Evolutionary conservation across 2,329 filamentous ascomycete species (phyloP).

Genomic region (Fusarium tanahbumbuense): DNA sequence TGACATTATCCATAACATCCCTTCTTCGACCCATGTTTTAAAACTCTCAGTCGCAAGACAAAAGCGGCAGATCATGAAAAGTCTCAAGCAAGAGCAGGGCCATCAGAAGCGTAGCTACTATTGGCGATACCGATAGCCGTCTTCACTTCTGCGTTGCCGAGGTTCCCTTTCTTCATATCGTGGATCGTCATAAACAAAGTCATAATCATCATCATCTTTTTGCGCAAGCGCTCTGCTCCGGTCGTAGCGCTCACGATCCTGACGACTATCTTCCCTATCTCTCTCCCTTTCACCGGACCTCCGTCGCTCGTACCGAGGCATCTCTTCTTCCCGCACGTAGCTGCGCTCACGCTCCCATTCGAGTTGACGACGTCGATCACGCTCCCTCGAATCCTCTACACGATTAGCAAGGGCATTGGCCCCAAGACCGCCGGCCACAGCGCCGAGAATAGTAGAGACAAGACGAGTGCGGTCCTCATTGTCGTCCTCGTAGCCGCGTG

Average conservation of each 20-base stretch:
- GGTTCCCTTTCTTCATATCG: conserved; percentile 45
- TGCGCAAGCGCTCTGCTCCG: conserved; percentile 35
- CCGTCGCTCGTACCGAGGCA: conserved; percentile 43
- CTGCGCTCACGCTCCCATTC: conserved; percentile 54
- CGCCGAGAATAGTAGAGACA: conserved; percentile 65
- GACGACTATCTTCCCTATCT: conserved; percentile 21
- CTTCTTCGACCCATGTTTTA: conserved; percentile 8
- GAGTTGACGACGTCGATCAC: conserved; percentile 49
- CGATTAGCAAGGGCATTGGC: conserved; percentile 63
- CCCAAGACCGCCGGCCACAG: conserved; percentile 65
- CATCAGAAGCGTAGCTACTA: conserved; percentile 9
- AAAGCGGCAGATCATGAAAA: conserved; percentile 17
- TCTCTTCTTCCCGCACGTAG: conserved; percentile 47
- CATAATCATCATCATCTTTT: conserved; percentile 44
- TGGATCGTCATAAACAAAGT: conserved; percentile 48
- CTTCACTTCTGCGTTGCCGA: conserved; percentile 42
- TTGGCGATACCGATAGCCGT: conserved; percentile 40
- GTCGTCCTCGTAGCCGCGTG: conserved; percentile 44
- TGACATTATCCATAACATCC: background rate
- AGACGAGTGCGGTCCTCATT: conserved; percentile 49
- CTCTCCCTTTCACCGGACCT: conserved; percentile 24
- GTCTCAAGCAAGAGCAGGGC: conserved; percentile 14
- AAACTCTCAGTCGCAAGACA: background rate
- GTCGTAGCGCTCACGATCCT: conserved; percentile 32
- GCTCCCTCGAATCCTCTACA: conserved; percentile 54